Conservation (phyloP, 1,284 basidiomycete species). For the Cryptococcus hybrid region DNA sequence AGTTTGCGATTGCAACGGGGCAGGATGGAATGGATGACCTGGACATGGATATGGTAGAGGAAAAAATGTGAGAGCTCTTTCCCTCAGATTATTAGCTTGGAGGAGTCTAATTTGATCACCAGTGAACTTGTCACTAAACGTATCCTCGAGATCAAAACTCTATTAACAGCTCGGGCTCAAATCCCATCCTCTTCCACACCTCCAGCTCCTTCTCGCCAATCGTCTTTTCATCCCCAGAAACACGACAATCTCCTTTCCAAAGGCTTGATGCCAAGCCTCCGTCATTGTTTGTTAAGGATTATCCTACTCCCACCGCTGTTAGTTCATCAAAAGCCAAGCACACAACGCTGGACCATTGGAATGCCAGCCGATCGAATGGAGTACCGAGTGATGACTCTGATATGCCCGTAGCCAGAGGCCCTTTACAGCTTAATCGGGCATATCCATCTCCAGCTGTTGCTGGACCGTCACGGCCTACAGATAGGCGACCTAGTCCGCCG, state of each 20-base stretch:
- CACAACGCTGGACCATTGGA: conserved; percentile 6
- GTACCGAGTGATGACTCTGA: conserved; percentile 18
- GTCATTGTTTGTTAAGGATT: neutral
- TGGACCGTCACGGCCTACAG: too few relatives aligned
- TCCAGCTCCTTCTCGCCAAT: neutral
- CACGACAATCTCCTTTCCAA: neutral
- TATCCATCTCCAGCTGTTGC: too few relatives aligned
- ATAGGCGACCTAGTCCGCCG: too few relatives aligned
- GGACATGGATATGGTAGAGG: conserved; percentile 9
- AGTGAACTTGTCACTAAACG: conserved; percentile 17
- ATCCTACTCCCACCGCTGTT: conserved; percentile 9
- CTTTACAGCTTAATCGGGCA: neutral
- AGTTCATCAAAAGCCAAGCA: neutral
- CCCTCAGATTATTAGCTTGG: neutral
- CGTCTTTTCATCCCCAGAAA: neutral
- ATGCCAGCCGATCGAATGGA: conserved; percentile 6
- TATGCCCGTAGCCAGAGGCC: neutral
- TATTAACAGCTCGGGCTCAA: conserved; percentile 18
- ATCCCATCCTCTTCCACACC: conserved; percentile 9
- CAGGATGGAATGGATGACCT: conserved; percentile 1
- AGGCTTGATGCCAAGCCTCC: conserved; percentile 1
- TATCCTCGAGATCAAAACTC: conserved; percentile 37
- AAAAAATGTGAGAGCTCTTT: conserved; percentile 8
- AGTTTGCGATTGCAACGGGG: conserved; percentile 5
- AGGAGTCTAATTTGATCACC: neutral